Base-by-base conservation (phyloP, 2,329 filamentous ascomycete species). In the Colletotrichum abscissum region DNA sequence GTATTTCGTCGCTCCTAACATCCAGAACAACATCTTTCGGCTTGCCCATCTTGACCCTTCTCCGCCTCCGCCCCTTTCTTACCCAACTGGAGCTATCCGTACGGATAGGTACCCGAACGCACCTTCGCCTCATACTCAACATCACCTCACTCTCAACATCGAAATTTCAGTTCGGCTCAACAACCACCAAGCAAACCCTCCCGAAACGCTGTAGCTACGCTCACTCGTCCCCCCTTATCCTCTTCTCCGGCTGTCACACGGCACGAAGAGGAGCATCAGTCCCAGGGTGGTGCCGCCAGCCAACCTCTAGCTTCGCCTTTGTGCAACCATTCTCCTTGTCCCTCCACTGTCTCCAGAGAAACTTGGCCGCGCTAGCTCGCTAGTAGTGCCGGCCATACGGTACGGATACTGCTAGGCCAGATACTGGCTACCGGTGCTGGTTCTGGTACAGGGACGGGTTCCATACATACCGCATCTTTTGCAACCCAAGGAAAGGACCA, bases 301-400 rank as follows among this genome's bases (percentile, higher is more conserved):
- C 38, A 60, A 11, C 24, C 60, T 59, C 55, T 65, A 60, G 70
- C 49, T 46, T 49, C 28, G 28, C 54, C 69, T 63, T 73, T 72
- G 69, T 72, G 58, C 65, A 63, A 68, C 69, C 57, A 69, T n/a
- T 30, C 49, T 65, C 69, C 65, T 69, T 72, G 54, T 72, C 54
- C 26, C 33, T 56, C 57, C 42, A 72, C 70, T 38, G 52, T 69
- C 66, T 59, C 58, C 33, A 64, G 66, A 64, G 66, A 60, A 64
- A 56, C 66, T 58, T 69, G 54, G 66, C 26, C 26, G 33, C 59
- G 66, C 59, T 72, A 72, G 66, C 59, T 24, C 26, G 28, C 42
- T 69, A 58, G 54, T 63, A 69, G 58, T 69, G 66, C 70, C 66
- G 46, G 59, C 55, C 60, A 57, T 59, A 64, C 66, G 66, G 70